These are phyloP conservation scores for Cytospora schulzeri DNA, from an alignment of 2,329 filamentous ascomycete species.

Conservation along the genomic window DNA sequence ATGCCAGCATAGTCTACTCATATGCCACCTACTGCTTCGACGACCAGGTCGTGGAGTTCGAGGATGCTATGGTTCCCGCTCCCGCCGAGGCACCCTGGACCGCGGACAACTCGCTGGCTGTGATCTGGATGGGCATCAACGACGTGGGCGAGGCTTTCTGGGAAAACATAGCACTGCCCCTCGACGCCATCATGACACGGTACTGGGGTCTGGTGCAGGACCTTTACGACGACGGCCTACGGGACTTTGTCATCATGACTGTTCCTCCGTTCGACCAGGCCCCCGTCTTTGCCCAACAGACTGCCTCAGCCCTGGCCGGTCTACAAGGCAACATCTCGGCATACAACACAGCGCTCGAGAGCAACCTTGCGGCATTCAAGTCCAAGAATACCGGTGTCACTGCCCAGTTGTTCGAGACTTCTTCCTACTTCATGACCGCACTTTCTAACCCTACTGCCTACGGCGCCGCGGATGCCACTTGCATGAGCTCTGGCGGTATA, in stretches of 20 bases:
- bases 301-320: conserved; percentile 6
- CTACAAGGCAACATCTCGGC: conserved; percentile 16
- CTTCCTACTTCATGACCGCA: conserved; percentile 12
- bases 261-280: conserved; percentile 19
- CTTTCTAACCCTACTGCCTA: conserved; percentile 18
- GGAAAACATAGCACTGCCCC: conserved; percentile 8
- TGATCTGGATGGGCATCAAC: conserved; percentile 20
- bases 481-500: conserved; percentile 11
- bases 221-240: conserved; percentile 16
- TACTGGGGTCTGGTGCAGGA: conserved; percentile 20
- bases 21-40: conserved; percentile 17
- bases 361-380: conserved; percentile 16
- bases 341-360: conserved; percentile 19
- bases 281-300: conserved; percentile 14
- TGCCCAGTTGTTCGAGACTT: conserved; percentile 17
- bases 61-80: conserved; percentile 13
- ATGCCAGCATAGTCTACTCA: conserved; percentile 14
- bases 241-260: conserved; percentile 13
- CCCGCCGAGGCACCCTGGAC: conserved; percentile 17
- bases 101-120: not conserved
- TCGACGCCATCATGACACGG: conserved; percentile 16
- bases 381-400: conserved; percentile 12
- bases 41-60: conserved; percentile 20
- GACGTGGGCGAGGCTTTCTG: conserved; percentile 21
- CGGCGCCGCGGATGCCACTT: conserved; percentile 16